Base-by-base conservation (phyloP, 2,329 filamentous ascomycete species). In the Elsinoe arachidis region DNA sequence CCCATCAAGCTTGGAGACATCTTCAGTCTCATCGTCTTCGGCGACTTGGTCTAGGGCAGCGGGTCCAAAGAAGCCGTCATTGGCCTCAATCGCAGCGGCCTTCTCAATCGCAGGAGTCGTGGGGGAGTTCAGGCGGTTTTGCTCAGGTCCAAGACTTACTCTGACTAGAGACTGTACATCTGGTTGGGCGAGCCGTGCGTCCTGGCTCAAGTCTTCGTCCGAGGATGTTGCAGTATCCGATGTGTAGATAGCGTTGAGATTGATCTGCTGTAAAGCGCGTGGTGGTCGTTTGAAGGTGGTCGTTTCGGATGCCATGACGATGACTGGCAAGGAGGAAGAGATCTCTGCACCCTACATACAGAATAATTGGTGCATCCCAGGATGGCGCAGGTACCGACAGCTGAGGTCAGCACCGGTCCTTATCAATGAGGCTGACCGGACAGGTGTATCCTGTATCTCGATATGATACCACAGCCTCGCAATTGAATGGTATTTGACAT, bases 71-170 rank as follows among this genome's bases (percentile, higher is more conserved):
- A 80, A 76, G 14, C 68, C 74, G 3, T 74, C 76, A 14, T 64
- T 61, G 34, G 74, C 70, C 59, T 80, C 78, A 63, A 85, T 69
- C 1, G 76, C 76, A 2, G 78, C 77, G n/a, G 73, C 77, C 66
- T 83, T 84, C 65, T 83, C 81, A 17, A 76, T 76, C 9, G 78
- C 78, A 1, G 81, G 80, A 3, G 80, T 84, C 41, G 74, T 73
- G 9, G 80, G 77, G 15, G 80, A 80, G 35, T 75, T 78, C 66
- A 84, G 72, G 43, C 78, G 75, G 52, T 76, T 80, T 66, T 85
- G 82, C 41, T 76, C 73, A 38, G 73, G 74, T 59, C 80, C 75
- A 61, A 85, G 82, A 65, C 81, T 83, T 63, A 84, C 74, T 2
- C 80, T 81, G 62, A 85, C 74, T 34, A 81, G 72, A 11, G 69